Conservation (phyloP, 306 rosid species). For the Rosa chinensis region DNA sequence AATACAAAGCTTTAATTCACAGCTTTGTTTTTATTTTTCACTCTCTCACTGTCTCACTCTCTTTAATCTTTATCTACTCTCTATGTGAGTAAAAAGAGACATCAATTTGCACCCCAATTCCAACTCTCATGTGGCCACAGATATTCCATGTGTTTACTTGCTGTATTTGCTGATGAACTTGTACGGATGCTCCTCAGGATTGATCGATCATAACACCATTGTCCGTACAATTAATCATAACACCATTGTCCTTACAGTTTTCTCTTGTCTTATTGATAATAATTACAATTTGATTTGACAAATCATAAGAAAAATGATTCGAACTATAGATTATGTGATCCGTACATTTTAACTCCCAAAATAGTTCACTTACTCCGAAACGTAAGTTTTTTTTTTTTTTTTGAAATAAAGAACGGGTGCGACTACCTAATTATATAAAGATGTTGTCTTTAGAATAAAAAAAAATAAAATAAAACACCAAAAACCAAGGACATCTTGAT, state of each 20-base stretch:
- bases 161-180: not conserved
- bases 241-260: not conserved
- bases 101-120: constrained; percentile 13
- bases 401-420: too few relatives aligned
- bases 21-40: constrained; percentile 29
- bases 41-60: not conserved
- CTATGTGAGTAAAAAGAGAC: constrained; percentile 27
- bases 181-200: not conserved
- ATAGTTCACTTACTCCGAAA: not conserved
- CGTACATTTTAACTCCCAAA: not conserved
- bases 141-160: not conserved
- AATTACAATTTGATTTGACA: constrained; percentile 4
- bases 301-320: not conserved
- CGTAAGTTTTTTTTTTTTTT: too few relatives aligned
- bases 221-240: not conserved
- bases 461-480: not conserved
- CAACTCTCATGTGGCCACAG: not conserved
- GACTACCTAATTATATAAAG: not conserved
- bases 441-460: not conserved
- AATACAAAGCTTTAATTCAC: constrained; percentile 30
- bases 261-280: constrained; percentile 1
- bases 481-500: not conserved
- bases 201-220: not conserved
- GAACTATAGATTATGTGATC: not conserved
- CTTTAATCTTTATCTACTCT: constrained; percentile 27